A percentile compares a stretch with the other conserved stretches of the same genome.
These are phyloP conservation scores for Ilyonectria robusta DNA, from an alignment of 2,329 filamentous ascomycete species.

Conservation along the genomic window DNA sequence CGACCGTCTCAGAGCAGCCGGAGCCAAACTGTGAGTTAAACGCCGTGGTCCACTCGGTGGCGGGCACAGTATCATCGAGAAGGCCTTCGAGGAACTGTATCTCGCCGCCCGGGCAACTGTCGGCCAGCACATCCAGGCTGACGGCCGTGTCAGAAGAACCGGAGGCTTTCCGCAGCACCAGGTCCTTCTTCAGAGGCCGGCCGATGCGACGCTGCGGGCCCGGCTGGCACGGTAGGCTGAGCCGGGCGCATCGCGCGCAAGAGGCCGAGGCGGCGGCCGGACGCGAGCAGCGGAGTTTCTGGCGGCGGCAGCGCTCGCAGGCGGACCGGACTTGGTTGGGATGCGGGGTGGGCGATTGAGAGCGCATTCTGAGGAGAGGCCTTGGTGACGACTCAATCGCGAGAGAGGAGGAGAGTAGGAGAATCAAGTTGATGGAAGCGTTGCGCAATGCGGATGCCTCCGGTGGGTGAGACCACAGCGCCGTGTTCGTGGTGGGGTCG, in stretches of 20 bases:
- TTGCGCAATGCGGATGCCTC: neutral
- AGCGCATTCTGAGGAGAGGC: conserved; percentile 28
- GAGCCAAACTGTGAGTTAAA: conserved; percentile 13
- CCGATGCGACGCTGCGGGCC: conserved; percentile 52
- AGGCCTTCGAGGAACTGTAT: conserved; percentile 38
- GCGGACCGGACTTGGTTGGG: conserved; percentile 52
- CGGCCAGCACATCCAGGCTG: neutral
- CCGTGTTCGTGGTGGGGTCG: conserved; percentile 1
- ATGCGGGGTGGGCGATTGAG: conserved; percentile 38
- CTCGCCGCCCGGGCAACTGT: neutral
- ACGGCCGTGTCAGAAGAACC: neutral
- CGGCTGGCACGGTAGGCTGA: conserved; percentile 46
- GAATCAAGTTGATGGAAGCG: neutral
- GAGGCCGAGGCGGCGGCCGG: conserved; percentile 37
- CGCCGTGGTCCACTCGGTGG: conserved; percentile 33
- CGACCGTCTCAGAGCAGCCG: conserved; percentile 28
- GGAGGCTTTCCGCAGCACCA: conserved; percentile 28
- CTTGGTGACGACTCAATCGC: neutral
- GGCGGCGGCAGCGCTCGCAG: conserved; percentile 52
- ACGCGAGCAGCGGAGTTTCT: conserved; percentile 52
- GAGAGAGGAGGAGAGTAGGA: neutral
- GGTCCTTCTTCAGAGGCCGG: conserved; percentile 46
- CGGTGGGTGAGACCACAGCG: neutral
- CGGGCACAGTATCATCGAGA: conserved; percentile 26
- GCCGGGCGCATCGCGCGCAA: conserved; percentile 49